phyloP scores from a whole-genome alignment of 2,329 filamentous ascomycete genomes.

The Raffaelea albimanens region DNA sequence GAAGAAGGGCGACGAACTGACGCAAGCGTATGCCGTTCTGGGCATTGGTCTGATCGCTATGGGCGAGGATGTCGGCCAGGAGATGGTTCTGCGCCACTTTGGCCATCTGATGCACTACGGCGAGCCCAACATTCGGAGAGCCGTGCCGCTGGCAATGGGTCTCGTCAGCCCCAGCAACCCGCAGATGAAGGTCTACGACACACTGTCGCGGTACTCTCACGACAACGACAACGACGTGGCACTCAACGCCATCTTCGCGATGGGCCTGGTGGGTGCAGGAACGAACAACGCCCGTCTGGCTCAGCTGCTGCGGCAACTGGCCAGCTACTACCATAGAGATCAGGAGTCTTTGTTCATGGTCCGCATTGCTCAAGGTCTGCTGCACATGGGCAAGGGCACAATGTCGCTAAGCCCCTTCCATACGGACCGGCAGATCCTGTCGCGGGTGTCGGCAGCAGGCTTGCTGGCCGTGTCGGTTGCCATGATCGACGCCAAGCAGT shows the following conservation, averaged over 20 bases:
- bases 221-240: slow-evolving; percentile 98
- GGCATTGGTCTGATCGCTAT: slow-evolving; percentile 92
- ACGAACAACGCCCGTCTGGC: slow-evolving; percentile 97
- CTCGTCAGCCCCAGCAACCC: slow-evolving; percentile 95
- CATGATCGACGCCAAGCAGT: slow-evolving; percentile 92
- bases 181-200: slow-evolving; percentile 99
- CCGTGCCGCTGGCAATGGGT: slow-evolving; percentile 92
- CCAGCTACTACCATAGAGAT: slow-evolving; percentile 96
- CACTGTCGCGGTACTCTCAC: slow-evolving; percentile 91
- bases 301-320: slow-evolving; percentile 85
- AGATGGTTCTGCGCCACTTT: slow-evolving; percentile 97
- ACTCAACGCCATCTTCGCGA: slow-evolving; percentile 97
- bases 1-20: slow-evolving; percentile 88
- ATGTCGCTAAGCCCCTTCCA: slow-evolving; percentile 97
- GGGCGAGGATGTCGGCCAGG: slow-evolving; percentile 96
- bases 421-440: slow-evolving; percentile 92
- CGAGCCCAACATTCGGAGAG: slow-evolving; percentile 91
- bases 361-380: slow-evolving; percentile 88
- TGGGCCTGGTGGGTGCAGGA: slow-evolving; percentile 92
- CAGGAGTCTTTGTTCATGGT: slow-evolving; percentile 98
- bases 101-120: slow-evolving; percentile 99
- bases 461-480: slow-evolving; percentile 83
- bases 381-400: slow-evolving; percentile 99
- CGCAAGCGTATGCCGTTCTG: slow-evolving; percentile 92
- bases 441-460: slow-evolving; percentile 80